A percentile compares a stretch with the other conserved stretches of the same genome.
phyloP scores from a whole-genome alignment of 805 yeast species.

The Wickerhamomyces pijperi region DNA sequence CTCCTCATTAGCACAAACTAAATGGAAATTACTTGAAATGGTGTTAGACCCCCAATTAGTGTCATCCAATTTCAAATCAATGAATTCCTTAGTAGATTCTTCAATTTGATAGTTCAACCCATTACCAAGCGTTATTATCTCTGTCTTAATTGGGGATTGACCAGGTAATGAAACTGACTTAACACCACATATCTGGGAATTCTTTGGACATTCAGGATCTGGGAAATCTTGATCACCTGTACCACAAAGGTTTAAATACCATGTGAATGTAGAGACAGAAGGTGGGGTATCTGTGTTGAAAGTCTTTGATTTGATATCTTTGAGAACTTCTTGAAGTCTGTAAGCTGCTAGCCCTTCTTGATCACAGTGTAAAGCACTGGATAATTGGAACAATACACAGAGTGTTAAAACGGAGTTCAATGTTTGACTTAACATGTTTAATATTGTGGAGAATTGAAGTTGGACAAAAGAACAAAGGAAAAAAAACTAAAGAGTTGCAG shows the following conservation, averaged over 20 bases:
- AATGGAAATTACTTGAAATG: conserved; percentile 34
- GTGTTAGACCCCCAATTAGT: conserved; percentile 61
- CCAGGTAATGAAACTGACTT: conserved; percentile 44
- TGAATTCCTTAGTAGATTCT: conserved; percentile 18
- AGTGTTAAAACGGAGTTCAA: neutral
- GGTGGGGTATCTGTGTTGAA: conserved; percentile 64
- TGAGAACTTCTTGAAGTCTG: conserved; percentile 21
- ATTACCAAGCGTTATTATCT: conserved; percentile 48
- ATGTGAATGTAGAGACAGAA: conserved; percentile 43
- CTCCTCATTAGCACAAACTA: conserved; percentile 34
- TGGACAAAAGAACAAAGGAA: too few species aligned
- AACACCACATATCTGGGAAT: conserved; percentile 73
- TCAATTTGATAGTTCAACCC: conserved; percentile 25
- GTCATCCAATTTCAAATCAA: conserved; percentile 33
- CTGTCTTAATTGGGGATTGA: conserved; percentile 36
- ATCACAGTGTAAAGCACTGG: conserved; percentile 8
- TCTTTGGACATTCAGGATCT: conserved; percentile 44
- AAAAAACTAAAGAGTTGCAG: too few species aligned
- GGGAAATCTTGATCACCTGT: conserved; percentile 21
- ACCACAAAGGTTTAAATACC: conserved; percentile 69
- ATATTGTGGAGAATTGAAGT: too few species aligned
- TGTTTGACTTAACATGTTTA: neutral
- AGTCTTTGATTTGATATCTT: conserved; percentile 36
- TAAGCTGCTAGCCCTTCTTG: conserved; percentile 12
- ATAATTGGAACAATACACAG: neutral